Evolutionary conservation across 805 yeast species (phyloP).

Genomic region (Zygotorulaspora danielsina): DNA sequence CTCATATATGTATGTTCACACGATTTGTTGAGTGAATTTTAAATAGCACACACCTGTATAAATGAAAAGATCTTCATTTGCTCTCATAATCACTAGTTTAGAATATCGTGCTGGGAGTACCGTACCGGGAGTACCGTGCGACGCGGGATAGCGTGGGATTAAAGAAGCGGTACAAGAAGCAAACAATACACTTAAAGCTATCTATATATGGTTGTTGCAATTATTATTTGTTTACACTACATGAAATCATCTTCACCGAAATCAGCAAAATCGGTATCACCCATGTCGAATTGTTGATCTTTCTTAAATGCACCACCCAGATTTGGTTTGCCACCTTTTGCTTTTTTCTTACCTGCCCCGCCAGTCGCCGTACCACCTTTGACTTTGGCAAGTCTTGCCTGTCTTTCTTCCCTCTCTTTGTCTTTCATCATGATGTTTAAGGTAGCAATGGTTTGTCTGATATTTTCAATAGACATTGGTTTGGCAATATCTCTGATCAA

Average conservation of each 20-base stretch:
- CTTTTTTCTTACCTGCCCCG: conserved; percentile 95
- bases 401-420: conserved; percentile 86
- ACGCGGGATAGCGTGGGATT: conserved; percentile 9
- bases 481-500: conserved; percentile 77
- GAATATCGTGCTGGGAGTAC: too few species aligned
- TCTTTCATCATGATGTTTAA: conserved; percentile 76
- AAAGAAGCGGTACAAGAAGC: neutral
- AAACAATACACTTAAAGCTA: neutral
- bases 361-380: conserved; percentile 84
- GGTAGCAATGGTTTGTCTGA: conserved; percentile 81
- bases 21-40: too few species aligned
- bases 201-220: neutral
- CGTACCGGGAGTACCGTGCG: too few species aligned
- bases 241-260: conserved; percentile 80
- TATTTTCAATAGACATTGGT: conserved; percentile 77
- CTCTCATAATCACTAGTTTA: too few species aligned
- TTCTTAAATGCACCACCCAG: conserved; percentile 61
- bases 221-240: conserved; percentile 38
- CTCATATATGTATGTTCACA: too few species aligned
- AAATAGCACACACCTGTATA: too few species aligned
- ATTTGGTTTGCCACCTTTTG: conserved; percentile 69
- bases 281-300: conserved; percentile 55
- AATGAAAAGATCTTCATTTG: too few species aligned
- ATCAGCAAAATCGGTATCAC: conserved; percentile 49
- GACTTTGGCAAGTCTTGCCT: conserved; percentile 67